A percentile compares a stretch with the other conserved stretches of the same genome.
Evolutionary conservation across 495 filamentous ascomycete genomes (phyloP).

Genomic region (Tuber brumale): DNA sequence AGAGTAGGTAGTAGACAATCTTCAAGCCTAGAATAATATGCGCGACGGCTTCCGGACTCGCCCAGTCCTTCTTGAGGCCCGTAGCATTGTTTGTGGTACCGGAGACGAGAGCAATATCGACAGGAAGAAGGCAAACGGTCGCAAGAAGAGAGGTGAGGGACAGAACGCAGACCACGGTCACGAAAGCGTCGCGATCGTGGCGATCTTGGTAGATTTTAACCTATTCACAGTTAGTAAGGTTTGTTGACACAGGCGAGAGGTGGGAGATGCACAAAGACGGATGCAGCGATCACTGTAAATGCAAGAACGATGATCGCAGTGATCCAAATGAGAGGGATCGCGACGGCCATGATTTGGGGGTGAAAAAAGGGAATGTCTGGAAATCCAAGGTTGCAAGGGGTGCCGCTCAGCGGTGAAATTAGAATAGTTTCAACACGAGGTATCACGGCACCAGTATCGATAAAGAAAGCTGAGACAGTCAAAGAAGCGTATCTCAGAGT

Average conservation of each 20-base stretch:
- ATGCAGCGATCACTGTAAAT: conserved; percentile 33
- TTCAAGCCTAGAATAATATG: conserved; percentile 70
- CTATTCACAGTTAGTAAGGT: conserved; percentile 23
- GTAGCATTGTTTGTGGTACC: conserved; percentile 69
- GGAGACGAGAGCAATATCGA: conserved; percentile 90
- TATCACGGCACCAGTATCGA: not conserved
- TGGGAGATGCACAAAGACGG: conserved; percentile 32
- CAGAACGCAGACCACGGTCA: conserved; percentile 75
- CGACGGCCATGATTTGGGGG: conserved; percentile 20
- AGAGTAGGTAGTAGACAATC: conserved; percentile 86
- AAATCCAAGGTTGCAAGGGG: not conserved
- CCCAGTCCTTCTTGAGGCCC: conserved; percentile 90
- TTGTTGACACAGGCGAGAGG: not conserved
- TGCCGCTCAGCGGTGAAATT: conserved; percentile 1
- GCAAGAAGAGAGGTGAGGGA: conserved; percentile 81
- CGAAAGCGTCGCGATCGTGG: conserved; percentile 70
- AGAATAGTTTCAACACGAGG: not conserved
- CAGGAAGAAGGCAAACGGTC: conserved; percentile 84
- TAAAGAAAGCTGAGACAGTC: not conserved
- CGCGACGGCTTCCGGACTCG: conserved; percentile 67
- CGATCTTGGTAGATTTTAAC: conserved; percentile 69
- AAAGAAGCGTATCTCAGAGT: not conserved
- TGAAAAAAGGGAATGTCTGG: not conserved
- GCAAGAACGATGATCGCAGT: conserved; percentile 37
- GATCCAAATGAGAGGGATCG: conserved; percentile 41